These are phyloP conservation scores for Vanrija pseudolonga DNA, from an alignment of 1,284 basidiomycete genomes.

Conservation along the genomic window DNA sequence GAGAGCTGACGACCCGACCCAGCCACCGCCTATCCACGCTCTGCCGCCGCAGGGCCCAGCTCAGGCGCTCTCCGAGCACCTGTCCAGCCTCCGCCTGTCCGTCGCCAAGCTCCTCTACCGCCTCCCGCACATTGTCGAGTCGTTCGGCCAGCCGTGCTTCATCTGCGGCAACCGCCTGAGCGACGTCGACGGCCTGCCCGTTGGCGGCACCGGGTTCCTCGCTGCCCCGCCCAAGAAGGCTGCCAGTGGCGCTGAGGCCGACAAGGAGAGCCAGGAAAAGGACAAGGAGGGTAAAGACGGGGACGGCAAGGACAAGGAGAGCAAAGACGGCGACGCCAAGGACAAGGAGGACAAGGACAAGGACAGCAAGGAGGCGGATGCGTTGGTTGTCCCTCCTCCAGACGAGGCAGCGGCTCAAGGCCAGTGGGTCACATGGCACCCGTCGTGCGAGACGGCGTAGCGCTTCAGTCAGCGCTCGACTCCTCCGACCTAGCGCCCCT, in stretches of 20 bases:
- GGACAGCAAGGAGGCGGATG: too few species aligned
- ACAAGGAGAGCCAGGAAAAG: background rate
- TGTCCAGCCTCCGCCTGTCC: conserved; percentile 7
- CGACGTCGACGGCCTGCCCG: conserved; percentile 12
- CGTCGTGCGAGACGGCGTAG: conserved; percentile 1
- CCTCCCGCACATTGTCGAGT: background rate
- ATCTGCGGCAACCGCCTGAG: conserved; percentile 7
- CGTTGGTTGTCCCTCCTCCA: too few species aligned
- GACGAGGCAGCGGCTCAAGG: background rate
- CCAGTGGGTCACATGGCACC: conserved; percentile 14
- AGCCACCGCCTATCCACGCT: conserved; percentile 19
- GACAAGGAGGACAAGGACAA: too few species aligned
- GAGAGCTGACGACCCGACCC: background rate
- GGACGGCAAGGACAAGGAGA: background rate
- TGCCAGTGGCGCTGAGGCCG: background rate
- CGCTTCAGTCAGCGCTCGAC: too few species aligned
- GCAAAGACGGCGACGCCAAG: too few species aligned
- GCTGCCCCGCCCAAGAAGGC: background rate
- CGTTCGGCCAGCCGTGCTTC: conserved; percentile 7
- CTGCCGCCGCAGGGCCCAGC: conserved; percentile 10
- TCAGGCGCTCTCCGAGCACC: conserved; percentile 3
- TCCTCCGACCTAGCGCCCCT: background rate
- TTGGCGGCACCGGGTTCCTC: conserved; percentile 4
- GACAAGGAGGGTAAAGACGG: background rate
- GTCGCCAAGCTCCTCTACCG: conserved; percentile 11